Conservation (phyloP, 306 rosid genomes). For the Begonia peltatifolia region DNA sequence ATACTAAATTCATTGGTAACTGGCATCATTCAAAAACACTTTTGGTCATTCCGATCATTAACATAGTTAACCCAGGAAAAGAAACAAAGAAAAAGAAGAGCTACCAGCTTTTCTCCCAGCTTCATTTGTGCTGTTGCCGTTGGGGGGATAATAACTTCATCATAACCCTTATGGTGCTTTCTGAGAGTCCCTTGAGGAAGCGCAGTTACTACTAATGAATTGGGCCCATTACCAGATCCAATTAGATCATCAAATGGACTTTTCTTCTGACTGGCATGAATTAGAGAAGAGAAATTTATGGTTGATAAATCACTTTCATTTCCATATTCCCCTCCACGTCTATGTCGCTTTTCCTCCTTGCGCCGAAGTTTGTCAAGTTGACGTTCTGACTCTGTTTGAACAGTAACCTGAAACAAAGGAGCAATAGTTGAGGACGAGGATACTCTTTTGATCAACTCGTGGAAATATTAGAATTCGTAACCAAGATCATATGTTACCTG, state of each 20-base stretch:
- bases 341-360: conserved; percentile 80
- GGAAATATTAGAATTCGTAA: not conserved
- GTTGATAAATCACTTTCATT: conserved; percentile 56
- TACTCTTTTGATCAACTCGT: conserved; percentile 2
- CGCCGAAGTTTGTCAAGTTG: conserved; percentile 96
- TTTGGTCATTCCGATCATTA: not conserved
- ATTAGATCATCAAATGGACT: conserved; percentile 50
- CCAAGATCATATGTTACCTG: conserved; percentile 38
- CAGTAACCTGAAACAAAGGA: conserved; percentile 51
- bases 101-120: conserved; percentile 95
- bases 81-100: not conserved
- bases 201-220: conserved; percentile 50
- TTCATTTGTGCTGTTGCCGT: conserved; percentile 79
- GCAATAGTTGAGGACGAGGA: conserved; percentile 5
- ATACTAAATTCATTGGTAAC: too few species aligned
- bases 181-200: conserved; percentile 95
- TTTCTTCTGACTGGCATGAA: conserved; percentile 80
- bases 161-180: conserved; percentile 70
- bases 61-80: not conserved
- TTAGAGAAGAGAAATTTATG: conserved; percentile 59
- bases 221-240: conserved; percentile 51
- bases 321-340: conserved; percentile 57
- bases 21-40: too few species aligned
- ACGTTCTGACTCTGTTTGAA: conserved; percentile 76
- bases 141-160: conserved; percentile 83